phyloP scores from a whole-genome alignment of 805 yeast species.

The Soucietia sequanensis region DNA sequence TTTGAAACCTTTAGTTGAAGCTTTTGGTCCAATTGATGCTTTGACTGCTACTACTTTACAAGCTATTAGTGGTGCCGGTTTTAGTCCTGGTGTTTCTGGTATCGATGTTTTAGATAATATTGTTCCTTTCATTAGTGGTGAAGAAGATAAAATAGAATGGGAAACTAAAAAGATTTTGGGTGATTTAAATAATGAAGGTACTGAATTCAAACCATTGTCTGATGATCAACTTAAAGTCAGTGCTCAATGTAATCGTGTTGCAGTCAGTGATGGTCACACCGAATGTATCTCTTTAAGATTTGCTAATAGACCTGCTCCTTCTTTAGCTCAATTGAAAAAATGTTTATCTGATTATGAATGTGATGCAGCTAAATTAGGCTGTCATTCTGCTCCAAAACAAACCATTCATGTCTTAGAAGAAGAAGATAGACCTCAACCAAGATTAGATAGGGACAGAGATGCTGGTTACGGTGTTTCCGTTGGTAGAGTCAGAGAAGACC shows the following conservation, averaged over 20 bases:
- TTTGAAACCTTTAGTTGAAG: conserved; percentile 85
- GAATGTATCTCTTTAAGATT: conserved; percentile 89
- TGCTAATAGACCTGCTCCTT: conserved; percentile 79
- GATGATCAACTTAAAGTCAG: conserved; percentile 79
- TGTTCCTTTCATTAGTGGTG: conserved; percentile 93
- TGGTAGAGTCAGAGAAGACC: conserved; percentile 91
- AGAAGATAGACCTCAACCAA: conserved; percentile 93
- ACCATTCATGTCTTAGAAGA: conserved; percentile 91
- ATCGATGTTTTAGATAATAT: conserved; percentile 93
- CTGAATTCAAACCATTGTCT: conserved; percentile 55
- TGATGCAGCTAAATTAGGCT: conserved; percentile 76
- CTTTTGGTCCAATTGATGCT: conserved; percentile 85
- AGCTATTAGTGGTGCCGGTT: conserved; percentile 98
- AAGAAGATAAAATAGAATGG: conserved; percentile 98
- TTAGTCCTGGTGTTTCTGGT: conserved; percentile 95
- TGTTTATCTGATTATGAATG: conserved; percentile 71
- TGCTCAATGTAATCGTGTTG: conserved; percentile 96
- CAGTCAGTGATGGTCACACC: conserved; percentile 97
- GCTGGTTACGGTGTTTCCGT: conserved; percentile 92
- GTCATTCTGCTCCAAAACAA: conserved; percentile 91
- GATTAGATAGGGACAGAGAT: conserved; percentile 95
- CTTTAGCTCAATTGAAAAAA: conserved; percentile 73
- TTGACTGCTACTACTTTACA: conserved; percentile 91
- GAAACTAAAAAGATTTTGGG: conserved; percentile 96
- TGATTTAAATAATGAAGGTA: conserved; percentile 47